phyloP scores from a whole-genome alignment of 2,329 filamentous ascomycete species.

The Seiridium unicorne region DNA sequence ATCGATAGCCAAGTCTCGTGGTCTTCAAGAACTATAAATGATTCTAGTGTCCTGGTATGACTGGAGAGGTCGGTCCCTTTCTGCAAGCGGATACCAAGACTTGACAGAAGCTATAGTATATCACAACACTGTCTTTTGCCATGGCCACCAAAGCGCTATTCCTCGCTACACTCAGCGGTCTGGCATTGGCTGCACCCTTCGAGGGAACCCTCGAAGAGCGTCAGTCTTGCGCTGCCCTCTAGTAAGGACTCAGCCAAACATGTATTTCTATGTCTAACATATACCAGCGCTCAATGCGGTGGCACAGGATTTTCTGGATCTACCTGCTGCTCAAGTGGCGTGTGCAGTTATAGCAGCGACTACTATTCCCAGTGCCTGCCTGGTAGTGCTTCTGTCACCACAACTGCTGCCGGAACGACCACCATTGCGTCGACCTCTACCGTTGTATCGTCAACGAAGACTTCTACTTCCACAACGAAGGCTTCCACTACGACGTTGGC shows the following conservation, averaged over 20 bases:
- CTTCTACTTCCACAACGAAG: constrained; percentile 1
- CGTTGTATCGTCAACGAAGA: background rate
- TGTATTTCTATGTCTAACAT: constrained; percentile 6
- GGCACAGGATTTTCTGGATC: constrained; percentile 41
- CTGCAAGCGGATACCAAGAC: background rate
- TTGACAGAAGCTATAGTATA: background rate
- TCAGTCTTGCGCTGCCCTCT: constrained; percentile 32
- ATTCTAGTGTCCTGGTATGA: background rate
- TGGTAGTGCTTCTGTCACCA: constrained; percentile 30
- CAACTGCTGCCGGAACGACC: background rate
- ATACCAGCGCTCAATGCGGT: constrained; percentile 38
- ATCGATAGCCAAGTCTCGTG: too few species aligned
- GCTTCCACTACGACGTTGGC: constrained; percentile 6
- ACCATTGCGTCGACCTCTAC: background rate
- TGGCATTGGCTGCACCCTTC: constrained; percentile 38
- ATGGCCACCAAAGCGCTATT: constrained; percentile 29
- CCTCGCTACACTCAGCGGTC: constrained; percentile 32
- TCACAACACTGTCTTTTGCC: background rate
- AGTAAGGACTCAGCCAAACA: constrained; percentile 22
- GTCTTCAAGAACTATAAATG: background rate
- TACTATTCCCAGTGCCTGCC: constrained; percentile 37
- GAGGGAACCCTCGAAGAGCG: constrained; percentile 34
- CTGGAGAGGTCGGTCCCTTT: background rate
- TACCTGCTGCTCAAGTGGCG: constrained; percentile 41
- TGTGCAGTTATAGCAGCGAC: constrained; percentile 30